Base-by-base conservation (phyloP, 192 early-diverging fungal genomes). In the Hyaloraphidium curvatum region DNA sequence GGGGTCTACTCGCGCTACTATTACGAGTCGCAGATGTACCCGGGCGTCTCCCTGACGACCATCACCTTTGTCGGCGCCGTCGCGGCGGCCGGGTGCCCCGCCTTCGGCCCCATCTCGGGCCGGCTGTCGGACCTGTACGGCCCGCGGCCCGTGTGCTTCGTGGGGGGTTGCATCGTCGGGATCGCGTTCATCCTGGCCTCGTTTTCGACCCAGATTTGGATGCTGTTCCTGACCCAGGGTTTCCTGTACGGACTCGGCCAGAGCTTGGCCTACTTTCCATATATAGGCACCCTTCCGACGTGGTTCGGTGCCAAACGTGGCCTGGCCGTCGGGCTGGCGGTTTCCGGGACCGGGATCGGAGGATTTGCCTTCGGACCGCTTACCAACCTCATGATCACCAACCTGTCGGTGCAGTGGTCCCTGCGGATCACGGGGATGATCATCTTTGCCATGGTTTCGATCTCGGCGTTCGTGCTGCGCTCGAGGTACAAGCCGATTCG, bases 311-410 rank as follows among this genome's bases (percentile, higher is more conserved):
- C 58, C 25, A 58, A 61, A 16, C 70, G 80, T 25, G 72, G 73
- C 0, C 48, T 83, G 14, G 80, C 74, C 22, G 25, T 30, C 39
- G 61, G 67, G 0, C 58, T 81, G 23, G 72, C 80, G 0, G 74
- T 83, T 0, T 66, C 73, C 2, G 80, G 80, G 0, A 73, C 77
- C 2, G 81, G 81, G 7, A 62, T 73, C 19, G 79, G 79, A 22
- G 79, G 77, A 3, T 59, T 81, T 1, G 64, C 68, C n/a, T 50
- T 83, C 39, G 70, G 74, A 0, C 79, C 79, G 0, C 53, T 79
- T 43, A 56, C 67, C 1, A 63, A 67, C 30, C n/a, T 37, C 9
- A 37, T 37, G 33, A 11, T 71, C n/a, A 39, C 40, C 28, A 29
- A 29, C 16, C 67, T 64, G 22, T 61, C 67, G 14, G 57, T 76